Evolutionary conservation across 2,329 filamentous ascomycete species (phyloP), one percentile per base, ranked within the genome.

Genomic region (Capronia americana): DNA sequence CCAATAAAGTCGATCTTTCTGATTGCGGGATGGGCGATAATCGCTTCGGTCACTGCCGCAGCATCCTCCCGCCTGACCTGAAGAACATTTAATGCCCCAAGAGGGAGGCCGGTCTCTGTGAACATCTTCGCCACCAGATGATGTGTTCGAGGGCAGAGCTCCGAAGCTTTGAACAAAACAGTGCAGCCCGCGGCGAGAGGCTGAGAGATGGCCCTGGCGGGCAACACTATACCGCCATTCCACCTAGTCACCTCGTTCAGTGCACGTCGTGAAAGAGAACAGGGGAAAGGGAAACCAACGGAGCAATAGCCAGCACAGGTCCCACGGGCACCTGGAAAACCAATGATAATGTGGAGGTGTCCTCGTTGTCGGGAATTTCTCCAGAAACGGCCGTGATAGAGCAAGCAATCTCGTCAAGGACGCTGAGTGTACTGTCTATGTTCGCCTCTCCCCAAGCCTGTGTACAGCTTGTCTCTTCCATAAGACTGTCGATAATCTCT

Each of bases 1-100:
- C 92, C 91, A 0, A 91, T 94, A 72, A 94, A 94, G 62, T 89
- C 90, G 59, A 93, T 82, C 75, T 93, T 93, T 75, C 87, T 89
- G 61, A 96, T 80, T 0, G 82, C 81, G 0, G 86, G 85, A 72
- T 91, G 82, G 55, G 86, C 84, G 70, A 96, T 91, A 32, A 95
- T 77, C 0, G 86, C 80, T 32, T 84, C 83, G 0, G 91, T 93
- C 32, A 94, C 82, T 10, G 83, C 81, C 0, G 88, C 83, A 0
- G 91, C 92, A 71, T 90, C 85, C 44, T 82, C 77, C 0, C 84
- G 80, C 59, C 81, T 82, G 61, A 87, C 82, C 61, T 87, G 86
- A 32, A 96, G 79, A 51, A 92, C 80, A 75, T 93, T 95, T 32
- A 96, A 77, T 3, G 87, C 89, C 26, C 92, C 92, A 0, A 82